Evolutionary conservation across 768 basidiomycete species (phyloP).

Genomic region (Suillus paluster): DNA sequence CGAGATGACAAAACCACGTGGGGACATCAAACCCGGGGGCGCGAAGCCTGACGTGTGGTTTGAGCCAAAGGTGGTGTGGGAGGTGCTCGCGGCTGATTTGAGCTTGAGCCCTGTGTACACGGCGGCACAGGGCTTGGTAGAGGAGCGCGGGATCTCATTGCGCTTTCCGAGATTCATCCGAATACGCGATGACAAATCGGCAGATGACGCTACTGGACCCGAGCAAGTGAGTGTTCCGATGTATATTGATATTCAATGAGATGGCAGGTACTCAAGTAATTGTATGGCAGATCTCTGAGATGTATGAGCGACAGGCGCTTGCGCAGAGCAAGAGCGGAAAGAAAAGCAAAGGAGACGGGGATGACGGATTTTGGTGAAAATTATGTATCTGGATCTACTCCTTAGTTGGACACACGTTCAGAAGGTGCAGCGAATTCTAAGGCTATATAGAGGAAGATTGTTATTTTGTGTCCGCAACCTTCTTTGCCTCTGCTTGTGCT

Average conservation of each 20-base stretch:
- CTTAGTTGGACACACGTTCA: neutral
- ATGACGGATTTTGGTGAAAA: conserved; percentile 80
- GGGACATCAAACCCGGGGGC: conserved; percentile 87
- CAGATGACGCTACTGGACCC: conserved; percentile 90
- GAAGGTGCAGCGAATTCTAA: neutral
- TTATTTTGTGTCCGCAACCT: conserved; percentile 34
- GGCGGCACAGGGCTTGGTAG: conserved; percentile 90
- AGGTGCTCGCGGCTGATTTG: conserved; percentile 95
- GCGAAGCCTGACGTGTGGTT: conserved; percentile 99
- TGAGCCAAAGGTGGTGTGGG: conserved; percentile 97
- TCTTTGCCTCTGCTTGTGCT: conserved; percentile 46
- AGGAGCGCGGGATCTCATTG: conserved; percentile 91
- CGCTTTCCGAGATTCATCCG: conserved; percentile 96
- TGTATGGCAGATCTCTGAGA: conserved; percentile 76
- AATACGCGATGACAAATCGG: conserved; percentile 89
- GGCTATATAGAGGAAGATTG: neutral
- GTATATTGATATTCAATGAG: neutral
- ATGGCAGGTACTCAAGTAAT: conserved; percentile 5
- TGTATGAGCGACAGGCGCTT: conserved; percentile 89
- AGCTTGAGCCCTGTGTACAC: conserved; percentile 96
- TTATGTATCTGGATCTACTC: conserved; percentile 11
- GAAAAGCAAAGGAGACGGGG: conserved; percentile 61
- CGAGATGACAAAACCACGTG: conserved; percentile 68
- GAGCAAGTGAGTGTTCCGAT: conserved; percentile 69
- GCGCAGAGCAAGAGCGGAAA: conserved; percentile 76